Evolutionary conservation across 306 rosid species (phyloP).

Genomic region (Notholithocarpus densiflorus): DNA sequence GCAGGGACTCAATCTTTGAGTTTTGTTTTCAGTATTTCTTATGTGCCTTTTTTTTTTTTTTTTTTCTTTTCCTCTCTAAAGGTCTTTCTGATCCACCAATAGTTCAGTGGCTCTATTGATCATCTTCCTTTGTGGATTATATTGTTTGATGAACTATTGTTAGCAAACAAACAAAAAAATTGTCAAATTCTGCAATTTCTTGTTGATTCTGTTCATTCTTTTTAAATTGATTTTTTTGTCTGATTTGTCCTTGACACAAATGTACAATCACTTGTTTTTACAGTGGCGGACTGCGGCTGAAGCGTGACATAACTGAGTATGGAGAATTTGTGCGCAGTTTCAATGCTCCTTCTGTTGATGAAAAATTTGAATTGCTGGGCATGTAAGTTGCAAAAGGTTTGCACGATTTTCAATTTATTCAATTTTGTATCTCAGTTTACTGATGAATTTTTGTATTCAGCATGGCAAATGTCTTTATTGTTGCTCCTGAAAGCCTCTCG

Average conservation of each 20-base stretch:
- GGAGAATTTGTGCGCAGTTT: slow-evolving; percentile 97
- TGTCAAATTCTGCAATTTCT: neutral
- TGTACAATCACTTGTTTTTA: slow-evolving; percentile 6
- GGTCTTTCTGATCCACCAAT: neutral
- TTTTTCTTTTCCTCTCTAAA: neutral
- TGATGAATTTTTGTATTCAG: slow-evolving; percentile 44
- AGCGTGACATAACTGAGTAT: slow-evolving; percentile 99
- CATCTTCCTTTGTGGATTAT: neutral
- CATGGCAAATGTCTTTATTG: slow-evolving; percentile 97
- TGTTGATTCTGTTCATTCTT: neutral
- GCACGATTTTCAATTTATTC: slow-evolving; percentile 4
- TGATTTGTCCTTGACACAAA: neutral
- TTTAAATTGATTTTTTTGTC: neutral
- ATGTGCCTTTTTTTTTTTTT: neutral
- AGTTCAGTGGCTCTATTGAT: neutral
- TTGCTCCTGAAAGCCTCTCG: slow-evolving; percentile 98
- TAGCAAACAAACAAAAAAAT: no score
- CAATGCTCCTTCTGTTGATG: slow-evolving; percentile 86
- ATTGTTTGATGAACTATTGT: neutral
- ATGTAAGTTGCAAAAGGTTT: slow-evolving; percentile 59
- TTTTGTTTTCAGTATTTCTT: neutral
- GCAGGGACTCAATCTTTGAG: neutral
- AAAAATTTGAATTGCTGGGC: slow-evolving; percentile 93
- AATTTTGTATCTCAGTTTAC: slow-evolving; percentile 7
- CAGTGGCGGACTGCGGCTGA: slow-evolving; percentile 93